These are phyloP conservation scores for Boletus mariae DNA, from an alignment of 1,284 basidiomycete species.

Conservation along the genomic window DNA sequence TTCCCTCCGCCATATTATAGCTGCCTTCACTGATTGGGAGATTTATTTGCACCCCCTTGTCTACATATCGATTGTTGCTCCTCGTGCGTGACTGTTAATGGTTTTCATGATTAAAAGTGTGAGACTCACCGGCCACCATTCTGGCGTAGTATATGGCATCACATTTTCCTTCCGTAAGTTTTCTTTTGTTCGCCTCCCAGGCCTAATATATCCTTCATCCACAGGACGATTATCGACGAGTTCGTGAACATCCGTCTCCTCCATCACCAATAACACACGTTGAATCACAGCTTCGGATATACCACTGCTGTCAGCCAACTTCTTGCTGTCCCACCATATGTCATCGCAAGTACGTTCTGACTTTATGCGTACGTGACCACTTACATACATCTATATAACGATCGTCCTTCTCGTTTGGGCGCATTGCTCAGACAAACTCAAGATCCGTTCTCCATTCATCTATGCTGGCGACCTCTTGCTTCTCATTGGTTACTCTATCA, in stretches of 20 bases:
- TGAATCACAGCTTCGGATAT: conserved; percentile 49
- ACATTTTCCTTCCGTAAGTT: conserved; percentile 64
- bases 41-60: conserved; percentile 39
- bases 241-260: conserved; percentile 25
- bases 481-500: conserved; percentile 62
- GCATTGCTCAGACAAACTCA: conserved; percentile 55
- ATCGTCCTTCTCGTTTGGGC: conserved; percentile 51
- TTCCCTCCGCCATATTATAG: conserved; percentile 46
- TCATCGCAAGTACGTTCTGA: conserved; percentile 49
- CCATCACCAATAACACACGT: not conserved
- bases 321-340: conserved; percentile 67
- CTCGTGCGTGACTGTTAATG: conserved; percentile 42
- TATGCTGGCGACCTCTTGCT: conserved; percentile 49
- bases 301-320: conserved; percentile 57
- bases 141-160: conserved; percentile 48
- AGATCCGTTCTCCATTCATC: conserved; percentile 60
- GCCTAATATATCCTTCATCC: not conserved
- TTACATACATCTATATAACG: conserved; percentile 34
- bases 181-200: not conserved
- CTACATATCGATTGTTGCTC: conserved; percentile 56
- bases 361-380: not conserved
- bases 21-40: conserved; percentile 65
- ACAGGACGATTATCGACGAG: conserved; percentile 60
- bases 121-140: conserved; percentile 1
- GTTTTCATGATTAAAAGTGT: not conserved